A percentile compares a stretch with the other conserved stretches of the same genome.
These are phyloP conservation scores for Asterophora parasitica DNA, from an alignment of 768 basidiomycete genomes.

Conservation along the genomic window DNA sequence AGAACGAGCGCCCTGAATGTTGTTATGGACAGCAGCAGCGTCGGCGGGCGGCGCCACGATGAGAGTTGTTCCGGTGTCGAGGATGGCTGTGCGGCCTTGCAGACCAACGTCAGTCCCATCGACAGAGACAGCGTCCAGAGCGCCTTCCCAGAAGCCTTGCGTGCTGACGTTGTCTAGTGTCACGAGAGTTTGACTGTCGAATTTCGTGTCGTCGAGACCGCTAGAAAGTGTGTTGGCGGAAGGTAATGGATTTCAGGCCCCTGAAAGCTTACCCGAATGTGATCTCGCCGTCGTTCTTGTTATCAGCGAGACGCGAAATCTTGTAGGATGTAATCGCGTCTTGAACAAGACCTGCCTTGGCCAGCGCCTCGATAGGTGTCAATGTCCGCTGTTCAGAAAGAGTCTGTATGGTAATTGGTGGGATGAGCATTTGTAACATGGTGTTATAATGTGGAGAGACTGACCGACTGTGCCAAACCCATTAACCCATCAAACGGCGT, in stretches of 20 bases:
- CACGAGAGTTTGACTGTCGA: slow-evolving; percentile 52
- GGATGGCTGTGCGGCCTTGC: slow-evolving; percentile 63
- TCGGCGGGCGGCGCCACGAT: slow-evolving; percentile 39
- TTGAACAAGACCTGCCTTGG: slow-evolving; percentile 47
- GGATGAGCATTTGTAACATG: slow-evolving; percentile 1
- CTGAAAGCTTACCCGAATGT: slow-evolving; percentile 56
- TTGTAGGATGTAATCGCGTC: slow-evolving; percentile 75
- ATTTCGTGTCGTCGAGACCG: slow-evolving; percentile 66
- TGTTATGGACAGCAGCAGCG: slow-evolving; percentile 37
- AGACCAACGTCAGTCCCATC: slow-evolving; percentile 51
- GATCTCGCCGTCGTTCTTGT: slow-evolving; percentile 70
- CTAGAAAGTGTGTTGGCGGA: slow-evolving; percentile 18
- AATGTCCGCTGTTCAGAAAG: slow-evolving; percentile 60
- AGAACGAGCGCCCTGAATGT: slow-evolving; percentile 37
- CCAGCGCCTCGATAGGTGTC: slow-evolving; percentile 73
- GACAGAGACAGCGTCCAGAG: slow-evolving; percentile 53
- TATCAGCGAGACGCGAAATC: slow-evolving; percentile 68
- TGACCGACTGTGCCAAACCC: slow-evolving; percentile 70
- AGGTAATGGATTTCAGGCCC: background rate
- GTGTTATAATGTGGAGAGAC: slow-evolving; percentile 16
- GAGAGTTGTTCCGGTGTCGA: slow-evolving; percentile 59
- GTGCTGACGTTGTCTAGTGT: slow-evolving; percentile 59
- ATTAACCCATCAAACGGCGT: slow-evolving; percentile 69
- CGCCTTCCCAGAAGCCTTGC: slow-evolving; percentile 79
- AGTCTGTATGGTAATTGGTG: slow-evolving; percentile 30